Evolutionary conservation across 164 flowering plant species (phyloP).

Genomic region (Protea cynaroides): DNA sequence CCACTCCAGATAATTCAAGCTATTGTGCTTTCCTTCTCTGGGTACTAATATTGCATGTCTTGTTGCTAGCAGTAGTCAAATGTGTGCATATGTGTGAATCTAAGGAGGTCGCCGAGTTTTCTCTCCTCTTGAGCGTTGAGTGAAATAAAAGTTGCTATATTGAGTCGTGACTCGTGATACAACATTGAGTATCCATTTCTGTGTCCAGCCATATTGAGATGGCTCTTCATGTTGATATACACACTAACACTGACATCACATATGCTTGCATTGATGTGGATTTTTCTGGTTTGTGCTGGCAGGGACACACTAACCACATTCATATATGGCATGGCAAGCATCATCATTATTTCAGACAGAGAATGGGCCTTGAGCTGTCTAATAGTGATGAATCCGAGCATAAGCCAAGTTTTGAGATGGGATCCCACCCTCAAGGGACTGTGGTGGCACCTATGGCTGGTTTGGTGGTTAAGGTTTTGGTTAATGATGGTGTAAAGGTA

Average conservation of each 20-base stretch:
- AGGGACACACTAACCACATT: conserved; percentile 60
- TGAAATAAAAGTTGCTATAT: no score
- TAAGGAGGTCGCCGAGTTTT: no score
- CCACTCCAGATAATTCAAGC: no score
- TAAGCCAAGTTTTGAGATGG: conserved; percentile 35
- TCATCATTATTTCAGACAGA: conserved; percentile 71
- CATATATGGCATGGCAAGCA: conserved; percentile 78
- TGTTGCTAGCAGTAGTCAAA: no score
- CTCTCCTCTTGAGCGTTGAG: no score
- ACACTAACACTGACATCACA: not conserved
- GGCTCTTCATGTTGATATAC: not conserved
- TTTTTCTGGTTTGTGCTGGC: conserved; percentile 13
- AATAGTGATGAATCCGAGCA: conserved; percentile 46
- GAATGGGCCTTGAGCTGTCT: conserved; percentile 31
- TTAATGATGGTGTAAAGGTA: conserved; percentile 54
- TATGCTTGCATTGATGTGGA: not conserved
- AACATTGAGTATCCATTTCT: not conserved
- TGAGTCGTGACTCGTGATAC: not conserved
- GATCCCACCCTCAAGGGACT: conserved; percentile 64
- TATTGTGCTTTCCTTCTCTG: no score
- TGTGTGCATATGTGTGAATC: no score
- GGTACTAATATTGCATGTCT: no score
- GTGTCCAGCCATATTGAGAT: not conserved
- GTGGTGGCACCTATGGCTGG: conserved; percentile 97
- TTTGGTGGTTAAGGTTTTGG: conserved; percentile 82